A percentile compares a stretch with the other conserved stretches of the same genome.
phyloP scores from a whole-genome alignment of 1,139 yeast genomes.

The Arxiozyma slooffiae region DNA sequence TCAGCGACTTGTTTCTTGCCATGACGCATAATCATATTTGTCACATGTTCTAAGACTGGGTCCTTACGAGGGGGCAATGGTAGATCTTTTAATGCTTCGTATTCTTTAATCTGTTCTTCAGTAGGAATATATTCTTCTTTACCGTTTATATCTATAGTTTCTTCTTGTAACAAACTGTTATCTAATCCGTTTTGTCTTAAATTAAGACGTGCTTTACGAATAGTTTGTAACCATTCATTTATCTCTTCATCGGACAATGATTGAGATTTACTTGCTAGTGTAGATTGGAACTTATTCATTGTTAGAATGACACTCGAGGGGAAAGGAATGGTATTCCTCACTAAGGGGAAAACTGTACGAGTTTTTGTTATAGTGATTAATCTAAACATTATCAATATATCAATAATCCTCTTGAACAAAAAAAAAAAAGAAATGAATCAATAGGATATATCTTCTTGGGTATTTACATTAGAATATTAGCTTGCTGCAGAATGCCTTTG shows the following conservation, averaged over 20 bases:
- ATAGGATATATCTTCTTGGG: too few relatives aligned
- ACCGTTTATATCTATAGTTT: conserved; percentile 34
- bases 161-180: conserved; percentile 30
- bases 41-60: conserved; percentile 64
- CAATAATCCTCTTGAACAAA: not conserved
- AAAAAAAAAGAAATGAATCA: too few relatives aligned
- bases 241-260: conserved; percentile 43
- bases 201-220: conserved; percentile 44
- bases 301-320: not conserved
- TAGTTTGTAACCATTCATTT: conserved; percentile 56
- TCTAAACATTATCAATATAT: not conserved
- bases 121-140: conserved; percentile 43
- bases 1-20: conserved; percentile 84
- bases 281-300: not conserved
- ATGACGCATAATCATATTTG: conserved; percentile 83
- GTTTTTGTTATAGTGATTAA: not conserved
- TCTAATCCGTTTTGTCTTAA: conserved; percentile 34
- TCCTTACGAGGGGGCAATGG: conserved; percentile 58
- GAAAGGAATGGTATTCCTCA: not conserved
- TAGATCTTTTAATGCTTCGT: conserved; percentile 39
- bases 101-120: conserved; percentile 49
- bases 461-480: too few relatives aligned
- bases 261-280: not conserved
- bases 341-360: not conserved
- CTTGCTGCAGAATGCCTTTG: too few relatives aligned